phyloP scores from a whole-genome alignment of 1,139 yeast genomes.

The Oligophagozyma castellii region DNA sequence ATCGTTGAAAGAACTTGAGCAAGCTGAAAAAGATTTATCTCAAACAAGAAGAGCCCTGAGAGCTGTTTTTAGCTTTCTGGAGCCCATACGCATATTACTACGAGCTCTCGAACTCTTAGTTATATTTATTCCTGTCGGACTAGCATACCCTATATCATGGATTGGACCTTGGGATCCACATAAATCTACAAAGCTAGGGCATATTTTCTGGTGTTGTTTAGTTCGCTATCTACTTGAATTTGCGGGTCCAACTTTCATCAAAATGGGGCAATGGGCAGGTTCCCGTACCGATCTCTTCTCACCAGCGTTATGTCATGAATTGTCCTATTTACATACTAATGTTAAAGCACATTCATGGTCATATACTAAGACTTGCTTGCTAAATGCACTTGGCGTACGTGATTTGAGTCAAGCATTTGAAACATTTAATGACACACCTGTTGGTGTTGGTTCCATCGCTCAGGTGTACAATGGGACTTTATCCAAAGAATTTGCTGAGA shows the following conservation, averaged over 20 bases:
- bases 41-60: constrained; percentile 15
- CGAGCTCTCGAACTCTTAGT: constrained; percentile 56
- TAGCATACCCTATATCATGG: constrained; percentile 51
- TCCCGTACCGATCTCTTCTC: constrained; percentile 94
- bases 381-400: constrained; percentile 46
- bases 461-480: constrained; percentile 79
- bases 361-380: constrained; percentile 45
- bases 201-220: constrained; percentile 49
- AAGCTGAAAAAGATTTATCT: constrained; percentile 25
- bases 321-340: constrained; percentile 69
- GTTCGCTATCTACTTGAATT: constrained; percentile 58
- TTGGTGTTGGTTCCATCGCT: constrained; percentile 96
- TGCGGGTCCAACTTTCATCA: constrained; percentile 92
- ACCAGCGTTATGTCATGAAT: constrained; percentile 58
- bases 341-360: constrained; percentile 59
- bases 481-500: constrained; percentile 28
- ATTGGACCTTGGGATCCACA: no score
- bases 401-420: constrained; percentile 58
- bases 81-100: constrained; percentile 53
- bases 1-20: constrained; percentile 39
- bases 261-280: constrained; percentile 98
- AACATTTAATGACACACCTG: constrained; percentile 58
- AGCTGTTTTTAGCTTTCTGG: constrained; percentile 20
- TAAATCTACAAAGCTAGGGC: constrained; percentile 27
- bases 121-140: constrained; percentile 58